A percentile compares a stretch with the other conserved stretches of the same genome.
Evolutionary conservation across 2,329 filamentous ascomycete genomes (phyloP).

Genomic region (Alternaria arborescens): DNA sequence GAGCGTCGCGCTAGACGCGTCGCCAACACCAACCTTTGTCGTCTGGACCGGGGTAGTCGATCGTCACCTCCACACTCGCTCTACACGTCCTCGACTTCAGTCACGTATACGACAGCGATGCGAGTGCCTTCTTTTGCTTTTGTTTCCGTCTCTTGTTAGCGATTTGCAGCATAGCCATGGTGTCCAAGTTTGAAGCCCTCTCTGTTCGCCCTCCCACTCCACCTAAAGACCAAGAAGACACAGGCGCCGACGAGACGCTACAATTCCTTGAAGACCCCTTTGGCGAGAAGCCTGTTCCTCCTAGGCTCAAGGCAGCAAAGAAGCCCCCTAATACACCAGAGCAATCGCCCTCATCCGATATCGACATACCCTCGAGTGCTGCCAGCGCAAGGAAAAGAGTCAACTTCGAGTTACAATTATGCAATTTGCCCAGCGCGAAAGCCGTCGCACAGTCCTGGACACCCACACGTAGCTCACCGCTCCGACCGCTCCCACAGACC

Average conservation of each 20-base stretch:
- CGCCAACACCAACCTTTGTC: constrained; percentile 25
- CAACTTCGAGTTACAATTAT: constrained; percentile 70
- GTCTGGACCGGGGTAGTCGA: constrained; percentile 19
- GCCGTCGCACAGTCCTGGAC: constrained; percentile 37
- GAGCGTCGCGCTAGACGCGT: constrained; percentile 26
- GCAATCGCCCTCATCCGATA: constrained; percentile 56
- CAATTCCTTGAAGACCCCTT: constrained; percentile 56
- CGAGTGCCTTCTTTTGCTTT: constrained; percentile 25
- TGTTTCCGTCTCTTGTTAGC: constrained; percentile 33
- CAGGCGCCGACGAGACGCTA: constrained; percentile 50
- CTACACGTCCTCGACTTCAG: constrained; percentile 8
- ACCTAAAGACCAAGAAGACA: constrained; percentile 57
- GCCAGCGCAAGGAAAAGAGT: constrained; percentile 57
- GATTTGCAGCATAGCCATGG: constrained; percentile 51
- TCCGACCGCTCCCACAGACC: constrained; percentile 58
- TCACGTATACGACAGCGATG: constrained; percentile 36
- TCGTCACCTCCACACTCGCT: constrained; percentile 22
- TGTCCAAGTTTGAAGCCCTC: constrained; percentile 56
- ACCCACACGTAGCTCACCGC: constrained; percentile 52
- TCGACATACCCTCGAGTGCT: constrained; percentile 43
- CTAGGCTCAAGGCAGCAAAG: constrained; percentile 33
- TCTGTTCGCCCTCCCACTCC: constrained; percentile 65
- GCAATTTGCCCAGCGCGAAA: constrained; percentile 62
- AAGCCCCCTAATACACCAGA: constrained; percentile 49
- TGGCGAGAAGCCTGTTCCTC: constrained; percentile 41